These are phyloP conservation scores for Fusarium tanahbumbuense DNA, from an alignment of 2,329 filamentous ascomycete genomes.

Conservation along the genomic window DNA sequence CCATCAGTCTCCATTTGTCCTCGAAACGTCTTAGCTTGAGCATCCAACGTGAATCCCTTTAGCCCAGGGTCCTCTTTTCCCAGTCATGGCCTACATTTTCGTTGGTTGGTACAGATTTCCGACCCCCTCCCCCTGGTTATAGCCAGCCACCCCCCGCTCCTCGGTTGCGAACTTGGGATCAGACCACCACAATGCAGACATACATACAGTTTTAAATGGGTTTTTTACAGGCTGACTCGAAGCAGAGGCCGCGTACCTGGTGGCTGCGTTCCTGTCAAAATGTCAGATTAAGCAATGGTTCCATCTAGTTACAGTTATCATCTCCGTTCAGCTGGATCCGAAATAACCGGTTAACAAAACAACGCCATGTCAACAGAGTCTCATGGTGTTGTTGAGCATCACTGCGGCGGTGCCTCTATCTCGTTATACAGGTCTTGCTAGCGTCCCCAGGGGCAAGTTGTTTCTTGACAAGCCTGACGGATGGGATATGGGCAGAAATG, in stretches of 20 bases:
- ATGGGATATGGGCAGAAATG: slow-evolving; percentile 24
- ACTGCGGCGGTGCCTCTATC: slow-evolving; percentile 23
- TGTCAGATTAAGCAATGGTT: slow-evolving; percentile 27
- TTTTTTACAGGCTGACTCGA: slow-evolving; percentile 17
- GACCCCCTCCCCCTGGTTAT: slow-evolving; percentile 39
- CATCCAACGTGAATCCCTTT: slow-evolving; percentile 28
- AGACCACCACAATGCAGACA: slow-evolving; percentile 44
- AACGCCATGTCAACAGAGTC: slow-evolving; percentile 11
- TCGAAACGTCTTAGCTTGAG: slow-evolving; percentile 33
- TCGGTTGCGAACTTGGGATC: slow-evolving; percentile 46
- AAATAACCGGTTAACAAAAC: slow-evolving; percentile 17
- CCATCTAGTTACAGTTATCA: slow-evolving; percentile 28
- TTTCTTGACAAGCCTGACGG: slow-evolving; percentile 27
- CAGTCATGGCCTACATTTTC: slow-evolving; percentile 34
- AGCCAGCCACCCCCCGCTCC: slow-evolving; percentile 46
- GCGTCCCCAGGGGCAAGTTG: slow-evolving; percentile 17
- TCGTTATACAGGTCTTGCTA: slow-evolving; percentile 21
- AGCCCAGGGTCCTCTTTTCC: slow-evolving; percentile 35
- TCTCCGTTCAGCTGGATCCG: slow-evolving; percentile 28
- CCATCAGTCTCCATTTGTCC: slow-evolving; percentile 32
- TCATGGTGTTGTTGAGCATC: slow-evolving; percentile 42
- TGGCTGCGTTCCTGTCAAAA: slow-evolving; percentile 17
- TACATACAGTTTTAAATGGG: slow-evolving; percentile 29
- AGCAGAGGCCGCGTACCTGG: slow-evolving; percentile 27
- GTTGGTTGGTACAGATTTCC: slow-evolving; percentile 31